These are phyloP conservation scores for Meyerozyma sp. DNA, from an alignment of 1,139 yeast species.

Conservation along the genomic window DNA sequence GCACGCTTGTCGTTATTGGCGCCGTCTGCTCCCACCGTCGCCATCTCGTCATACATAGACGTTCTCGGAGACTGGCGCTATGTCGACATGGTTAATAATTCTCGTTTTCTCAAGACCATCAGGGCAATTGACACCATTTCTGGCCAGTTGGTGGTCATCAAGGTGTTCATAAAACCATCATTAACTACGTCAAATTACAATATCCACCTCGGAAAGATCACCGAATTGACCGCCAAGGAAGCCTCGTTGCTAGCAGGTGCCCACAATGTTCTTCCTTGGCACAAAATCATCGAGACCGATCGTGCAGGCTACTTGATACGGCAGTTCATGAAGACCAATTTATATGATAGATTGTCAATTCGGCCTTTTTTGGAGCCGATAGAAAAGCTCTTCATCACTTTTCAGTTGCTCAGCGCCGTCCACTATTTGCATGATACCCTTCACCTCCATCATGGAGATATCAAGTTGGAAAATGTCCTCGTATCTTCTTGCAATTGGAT, in stretches of 20 bases:
- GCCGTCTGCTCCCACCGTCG: constrained; percentile 90
- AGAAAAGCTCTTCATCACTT: constrained; percentile 81
- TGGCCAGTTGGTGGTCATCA: constrained; percentile 65
- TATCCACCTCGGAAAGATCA: constrained; percentile 26
- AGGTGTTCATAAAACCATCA: constrained; percentile 75
- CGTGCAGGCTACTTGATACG: constrained; percentile 88
- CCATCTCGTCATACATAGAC: constrained; percentile 82
- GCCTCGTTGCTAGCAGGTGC: constrained; percentile 39
- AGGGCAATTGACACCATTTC: constrained; percentile 61
- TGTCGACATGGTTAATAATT: constrained; percentile 63
- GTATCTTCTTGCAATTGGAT: constrained; percentile 91
- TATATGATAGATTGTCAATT: constrained; percentile 82
- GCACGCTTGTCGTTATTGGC: constrained; percentile 79
- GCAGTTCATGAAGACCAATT: constrained; percentile 70
- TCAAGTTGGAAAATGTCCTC: constrained; percentile 82
- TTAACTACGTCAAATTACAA: constrained; percentile 25
- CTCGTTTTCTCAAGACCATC: constrained; percentile 81
- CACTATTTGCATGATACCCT: constrained; percentile 55
- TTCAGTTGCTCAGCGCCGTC: constrained; percentile 64
- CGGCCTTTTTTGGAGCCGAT: constrained; percentile 80
- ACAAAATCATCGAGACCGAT: constrained; percentile 76
- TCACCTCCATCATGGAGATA: constrained; percentile 78
- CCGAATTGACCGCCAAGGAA: constrained; percentile 31
- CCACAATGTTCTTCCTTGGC: constrained; percentile 67
- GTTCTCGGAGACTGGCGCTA: constrained; percentile 73